Percentiles rank a stretch among this genome's conserved stretches.
Conservation (phyloP, 2,329 filamentous ascomycete genomes). For the Blumeria hordei region DNA sequence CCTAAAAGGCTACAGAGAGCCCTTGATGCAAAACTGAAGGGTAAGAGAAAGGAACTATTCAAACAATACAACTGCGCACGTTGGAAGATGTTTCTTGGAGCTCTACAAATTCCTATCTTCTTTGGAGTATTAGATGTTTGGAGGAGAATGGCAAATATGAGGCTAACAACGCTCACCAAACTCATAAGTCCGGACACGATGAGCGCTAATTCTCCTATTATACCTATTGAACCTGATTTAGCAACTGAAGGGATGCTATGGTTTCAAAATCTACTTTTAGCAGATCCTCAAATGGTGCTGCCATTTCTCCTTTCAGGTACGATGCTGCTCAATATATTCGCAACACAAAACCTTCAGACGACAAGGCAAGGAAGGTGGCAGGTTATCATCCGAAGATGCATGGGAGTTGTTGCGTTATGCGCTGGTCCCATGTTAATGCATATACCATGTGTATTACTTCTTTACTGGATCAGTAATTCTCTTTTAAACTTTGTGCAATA, state of each 20-base stretch:
- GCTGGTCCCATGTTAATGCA: constrained; percentile 17
- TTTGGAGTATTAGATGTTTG: constrained; percentile 22
- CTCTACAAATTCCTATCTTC: constrained; percentile 22
- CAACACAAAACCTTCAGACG: constrained; percentile 3
- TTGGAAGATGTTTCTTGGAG: constrained; percentile 15
- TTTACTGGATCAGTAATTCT: constrained; percentile 25
- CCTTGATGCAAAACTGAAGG: constrained; percentile 7
- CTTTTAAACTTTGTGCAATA: constrained; percentile 19
- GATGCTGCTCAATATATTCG: constrained; percentile 22
- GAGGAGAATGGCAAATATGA: constrained; percentile 21
- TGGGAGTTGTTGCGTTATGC: constrained; percentile 18
- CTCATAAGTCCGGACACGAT: neutral
- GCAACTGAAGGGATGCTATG: constrained; percentile 32
- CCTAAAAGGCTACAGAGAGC: constrained; percentile 5
- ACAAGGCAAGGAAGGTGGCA: constrained; percentile 7
- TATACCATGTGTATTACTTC: constrained; percentile 21
- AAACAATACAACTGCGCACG: constrained; percentile 15
- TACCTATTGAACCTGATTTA: constrained; percentile 16
- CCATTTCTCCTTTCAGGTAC: constrained; percentile 23
- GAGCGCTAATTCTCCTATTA: neutral
- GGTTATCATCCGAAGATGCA: constrained; percentile 9
- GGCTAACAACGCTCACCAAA: neutral
- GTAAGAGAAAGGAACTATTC: constrained; percentile 14
- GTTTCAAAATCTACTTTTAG: constrained; percentile 29
- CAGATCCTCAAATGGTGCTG: constrained; percentile 26